Percentiles rank a stretch among this genome's conserved stretches.
phyloP scores from a whole-genome alignment of 768 basidiomycete species.

The Mycena vulgaris region DNA sequence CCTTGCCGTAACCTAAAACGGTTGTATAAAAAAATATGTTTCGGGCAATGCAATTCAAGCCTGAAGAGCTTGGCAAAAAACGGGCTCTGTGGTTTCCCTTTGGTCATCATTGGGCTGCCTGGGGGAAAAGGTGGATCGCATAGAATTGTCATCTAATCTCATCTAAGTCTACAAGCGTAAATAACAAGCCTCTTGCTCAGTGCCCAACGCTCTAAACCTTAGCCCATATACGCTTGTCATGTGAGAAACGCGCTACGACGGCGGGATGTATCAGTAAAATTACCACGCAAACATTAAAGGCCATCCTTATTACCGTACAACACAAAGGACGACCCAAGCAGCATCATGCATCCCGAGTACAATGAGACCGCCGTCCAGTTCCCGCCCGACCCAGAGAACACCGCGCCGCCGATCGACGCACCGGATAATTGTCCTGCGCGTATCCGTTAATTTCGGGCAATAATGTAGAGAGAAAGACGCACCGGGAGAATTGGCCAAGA shows the following conservation, averaged over 20 bases:
- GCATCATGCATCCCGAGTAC: conserved; percentile 47
- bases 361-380: conserved; percentile 50
- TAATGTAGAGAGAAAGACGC: not conserved
- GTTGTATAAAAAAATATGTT: too few relatives aligned
- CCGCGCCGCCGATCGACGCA: conserved; percentile 49
- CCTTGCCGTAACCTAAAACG: too few relatives aligned
- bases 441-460: not conserved
- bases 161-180: not conserved
- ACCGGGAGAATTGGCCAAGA: conserved; percentile 43
- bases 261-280: not conserved
- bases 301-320: conserved; percentile 53
- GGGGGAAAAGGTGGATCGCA: too few relatives aligned
- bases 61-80: too few relatives aligned
- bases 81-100: too few relatives aligned
- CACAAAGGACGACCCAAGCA: conserved; percentile 47
- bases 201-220: conserved; percentile 25
- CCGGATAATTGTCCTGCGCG: conserved; percentile 48
- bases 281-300: not conserved
- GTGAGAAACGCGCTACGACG: conserved; percentile 32
- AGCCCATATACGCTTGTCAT: conserved; percentile 39
- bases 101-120: too few relatives aligned
- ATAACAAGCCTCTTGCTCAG: not conserved
- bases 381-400: conserved; percentile 47
- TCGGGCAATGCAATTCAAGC: too few relatives aligned
- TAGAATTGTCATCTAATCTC: not conserved